A percentile compares a stretch with the other conserved stretches of the same genome.
These are phyloP conservation scores for Xylaria castorea DNA, from an alignment of 495 filamentous ascomycete genomes.

Conservation along the genomic window DNA sequence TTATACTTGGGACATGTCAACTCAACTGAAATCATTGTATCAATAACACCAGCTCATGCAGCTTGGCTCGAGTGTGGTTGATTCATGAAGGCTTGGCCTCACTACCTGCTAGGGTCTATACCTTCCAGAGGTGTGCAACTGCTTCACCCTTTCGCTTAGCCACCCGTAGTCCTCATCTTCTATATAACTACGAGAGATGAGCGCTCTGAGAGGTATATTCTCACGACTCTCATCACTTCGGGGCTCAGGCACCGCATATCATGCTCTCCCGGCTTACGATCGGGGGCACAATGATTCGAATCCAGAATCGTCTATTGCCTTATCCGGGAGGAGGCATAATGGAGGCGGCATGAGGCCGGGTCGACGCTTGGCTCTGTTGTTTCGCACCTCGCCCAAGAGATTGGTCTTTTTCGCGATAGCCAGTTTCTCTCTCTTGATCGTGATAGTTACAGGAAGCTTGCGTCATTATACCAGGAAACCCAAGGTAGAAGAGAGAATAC, in stretches of 20 bases:
- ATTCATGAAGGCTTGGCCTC: neutral
- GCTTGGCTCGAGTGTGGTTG: neutral
- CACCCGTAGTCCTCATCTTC: neutral
- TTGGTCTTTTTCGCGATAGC: constrained; percentile 33
- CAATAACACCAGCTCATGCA: constrained; percentile 1
- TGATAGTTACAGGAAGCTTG: constrained; percentile 33
- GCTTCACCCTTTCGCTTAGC: neutral
- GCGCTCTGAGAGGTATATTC: constrained; percentile 31
- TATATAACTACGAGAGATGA: constrained; percentile 30
- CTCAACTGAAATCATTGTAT: neutral
- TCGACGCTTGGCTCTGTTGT: constrained; percentile 29
- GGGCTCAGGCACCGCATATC: constrained; percentile 28
- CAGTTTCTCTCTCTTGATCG: constrained; percentile 33
- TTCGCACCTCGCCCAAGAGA: constrained; percentile 39
- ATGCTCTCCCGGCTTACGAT: constrained; percentile 37
- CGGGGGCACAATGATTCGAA: constrained; percentile 33
- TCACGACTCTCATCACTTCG: constrained; percentile 34
- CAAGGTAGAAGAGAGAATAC: constrained; percentile 31
- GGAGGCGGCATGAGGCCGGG: constrained; percentile 23
- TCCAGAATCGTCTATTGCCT: constrained; percentile 32
- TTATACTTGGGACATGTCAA: neutral
- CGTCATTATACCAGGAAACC: constrained; percentile 31
- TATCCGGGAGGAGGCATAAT: constrained; percentile 29
- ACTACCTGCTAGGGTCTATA: neutral
- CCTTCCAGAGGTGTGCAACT: constrained; percentile 3